phyloP scores from a whole-genome alignment of 1,284 basidiomycete species.

The Naganishia sp. region DNA sequence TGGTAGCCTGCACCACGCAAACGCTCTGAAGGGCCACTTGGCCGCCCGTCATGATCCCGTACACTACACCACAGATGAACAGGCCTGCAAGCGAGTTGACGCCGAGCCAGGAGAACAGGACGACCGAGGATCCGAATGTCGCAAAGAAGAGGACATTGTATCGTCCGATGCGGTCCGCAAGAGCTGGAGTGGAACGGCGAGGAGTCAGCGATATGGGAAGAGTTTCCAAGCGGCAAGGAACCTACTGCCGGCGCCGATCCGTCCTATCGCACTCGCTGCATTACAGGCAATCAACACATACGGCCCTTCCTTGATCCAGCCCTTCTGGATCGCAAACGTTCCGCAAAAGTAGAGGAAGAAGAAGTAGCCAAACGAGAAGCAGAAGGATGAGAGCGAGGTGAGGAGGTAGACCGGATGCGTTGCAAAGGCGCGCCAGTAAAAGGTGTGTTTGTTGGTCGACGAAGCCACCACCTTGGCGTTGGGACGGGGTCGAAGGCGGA shows the following conservation, averaged over 20 bases:
- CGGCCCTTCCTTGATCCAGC: slow-evolving; percentile 41
- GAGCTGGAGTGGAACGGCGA: slow-evolving; percentile 21
- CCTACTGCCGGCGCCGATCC: slow-evolving; percentile 42
- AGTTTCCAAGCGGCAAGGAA: not conserved
- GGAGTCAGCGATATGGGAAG: not conserved
- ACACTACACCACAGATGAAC: slow-evolving; percentile 41
- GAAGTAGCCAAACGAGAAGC: slow-evolving; percentile 43
- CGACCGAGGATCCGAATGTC: slow-evolving; percentile 36
- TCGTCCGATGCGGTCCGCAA: slow-evolving; percentile 39
- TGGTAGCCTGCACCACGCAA: slow-evolving; percentile 38
- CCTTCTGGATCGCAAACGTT: slow-evolving; percentile 40
- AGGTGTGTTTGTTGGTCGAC: slow-evolving; percentile 38
- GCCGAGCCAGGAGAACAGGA: slow-evolving; percentile 44
- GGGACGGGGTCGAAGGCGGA: slow-evolving; percentile 44
- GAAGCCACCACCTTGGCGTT: not conserved
- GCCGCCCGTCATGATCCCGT: slow-evolving; percentile 42
- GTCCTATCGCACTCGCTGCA: slow-evolving; percentile 41
- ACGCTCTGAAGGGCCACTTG: slow-evolving; percentile 47
- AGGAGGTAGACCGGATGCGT: slow-evolving; percentile 39
- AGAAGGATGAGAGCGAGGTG: slow-evolving; percentile 38
- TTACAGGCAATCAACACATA: slow-evolving; percentile 48
- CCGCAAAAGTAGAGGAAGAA: slow-evolving; percentile 45
- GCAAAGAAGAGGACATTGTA: slow-evolving; percentile 44
- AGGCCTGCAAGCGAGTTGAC: slow-evolving; percentile 37
- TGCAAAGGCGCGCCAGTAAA: slow-evolving; percentile 41